Evolutionary conservation across 352 stramenopile genomes (phyloP).

Genomic region (Pythium scleroteichum): DNA sequence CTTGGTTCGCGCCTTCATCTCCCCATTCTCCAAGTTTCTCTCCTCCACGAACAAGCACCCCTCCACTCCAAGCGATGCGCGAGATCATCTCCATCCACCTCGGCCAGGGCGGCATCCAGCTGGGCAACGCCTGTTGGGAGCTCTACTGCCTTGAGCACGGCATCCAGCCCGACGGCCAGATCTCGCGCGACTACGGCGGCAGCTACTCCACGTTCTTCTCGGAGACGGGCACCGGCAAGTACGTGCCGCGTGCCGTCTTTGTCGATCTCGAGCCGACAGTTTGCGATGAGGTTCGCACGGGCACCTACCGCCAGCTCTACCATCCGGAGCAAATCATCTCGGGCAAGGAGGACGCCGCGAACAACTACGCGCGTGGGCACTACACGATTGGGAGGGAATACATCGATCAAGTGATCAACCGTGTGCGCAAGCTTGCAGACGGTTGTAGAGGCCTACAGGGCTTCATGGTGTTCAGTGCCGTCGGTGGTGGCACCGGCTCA

Average conservation of each 20-base stretch:
- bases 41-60: background rate
- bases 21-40: background rate
- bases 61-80: constrained; percentile 54
- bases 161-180: constrained; percentile 92
- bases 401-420: constrained; percentile 96
- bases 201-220: constrained; percentile 94
- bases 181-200: constrained; percentile 42
- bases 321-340: constrained; percentile 97
- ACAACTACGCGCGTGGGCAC: constrained; percentile 90
- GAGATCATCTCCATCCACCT: constrained; percentile 93
- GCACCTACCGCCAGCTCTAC: constrained; percentile 96
- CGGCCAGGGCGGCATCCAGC: background rate
- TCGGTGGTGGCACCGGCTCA: constrained; percentile 96
- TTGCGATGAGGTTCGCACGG: constrained; percentile 94
- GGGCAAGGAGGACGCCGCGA: constrained; percentile 95
- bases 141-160: constrained; percentile 33
- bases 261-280: constrained; percentile 96
- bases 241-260: constrained; percentile 94
- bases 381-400: constrained; percentile 95
- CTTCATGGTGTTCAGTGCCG: constrained; percentile 98
- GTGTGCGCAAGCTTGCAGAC: constrained; percentile 96
- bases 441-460: constrained; percentile 97
- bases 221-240: constrained; percentile 88
- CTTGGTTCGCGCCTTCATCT: background rate
- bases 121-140: background rate